A percentile compares a stretch with the other conserved stretches of the same genome.
Conservation (phyloP, 106 monocot species). For the Dendrobium chrysotoxum region DNA sequence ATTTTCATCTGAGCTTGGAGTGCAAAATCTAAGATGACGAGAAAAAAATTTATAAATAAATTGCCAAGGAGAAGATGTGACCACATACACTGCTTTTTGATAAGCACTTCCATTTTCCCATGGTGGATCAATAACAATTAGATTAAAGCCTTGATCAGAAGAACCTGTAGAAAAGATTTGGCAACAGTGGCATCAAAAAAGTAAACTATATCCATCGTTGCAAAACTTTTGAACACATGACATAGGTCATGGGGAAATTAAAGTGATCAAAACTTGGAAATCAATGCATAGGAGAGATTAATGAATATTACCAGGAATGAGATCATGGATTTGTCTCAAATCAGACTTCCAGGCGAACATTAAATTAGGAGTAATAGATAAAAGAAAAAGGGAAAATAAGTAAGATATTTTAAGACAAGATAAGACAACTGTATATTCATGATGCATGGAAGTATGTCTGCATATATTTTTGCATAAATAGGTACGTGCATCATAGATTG, state of each 20-base stretch:
- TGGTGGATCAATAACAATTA: slow-evolving; percentile 95
- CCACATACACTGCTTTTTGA: slow-evolving; percentile 64
- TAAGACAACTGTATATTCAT: not conserved
- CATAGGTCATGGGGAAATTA: not conserved
- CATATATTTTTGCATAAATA: not conserved
- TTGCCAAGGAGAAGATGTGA: not conserved
- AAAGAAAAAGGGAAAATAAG: not conserved
- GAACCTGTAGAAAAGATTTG: slow-evolving; percentile 33
- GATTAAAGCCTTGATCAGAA: slow-evolving; percentile 66
- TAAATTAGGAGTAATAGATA: not conserved
- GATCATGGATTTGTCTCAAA: slow-evolving; percentile 60
- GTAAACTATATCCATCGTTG: not conserved
- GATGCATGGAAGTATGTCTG: not conserved
- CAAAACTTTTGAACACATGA: not conserved
- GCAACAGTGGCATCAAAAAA: not conserved
- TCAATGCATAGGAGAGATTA: not conserved
- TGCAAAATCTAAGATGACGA: not conserved
- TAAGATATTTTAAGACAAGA: not conserved
- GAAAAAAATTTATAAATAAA: not conserved
- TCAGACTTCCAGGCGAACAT: slow-evolving; percentile 62
- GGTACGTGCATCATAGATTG: not conserved
- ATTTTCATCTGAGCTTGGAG: not conserved
- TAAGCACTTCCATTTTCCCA: slow-evolving; percentile 97
- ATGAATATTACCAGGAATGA: slow-evolving; percentile 72
- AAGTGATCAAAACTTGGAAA: not conserved